These are phyloP conservation scores for Tremella fuciformis DNA, from an alignment of 768 basidiomycete genomes.

Conservation along the genomic window DNA sequence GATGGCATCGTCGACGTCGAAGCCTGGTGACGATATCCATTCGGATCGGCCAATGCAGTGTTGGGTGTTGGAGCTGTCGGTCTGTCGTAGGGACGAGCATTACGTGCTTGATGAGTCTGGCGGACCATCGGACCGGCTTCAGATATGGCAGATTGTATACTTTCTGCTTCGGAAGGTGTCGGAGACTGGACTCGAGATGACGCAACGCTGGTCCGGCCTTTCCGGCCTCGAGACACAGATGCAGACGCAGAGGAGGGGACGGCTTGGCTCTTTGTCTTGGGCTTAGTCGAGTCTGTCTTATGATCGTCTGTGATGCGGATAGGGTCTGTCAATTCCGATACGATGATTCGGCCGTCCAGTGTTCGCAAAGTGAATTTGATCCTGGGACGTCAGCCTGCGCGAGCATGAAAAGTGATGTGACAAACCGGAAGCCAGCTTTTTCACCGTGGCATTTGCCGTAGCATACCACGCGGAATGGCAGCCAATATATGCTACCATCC, in stretches of 20 bases:
- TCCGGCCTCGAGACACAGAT: slow-evolving; percentile 24
- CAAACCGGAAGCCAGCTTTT: slow-evolving; percentile 77
- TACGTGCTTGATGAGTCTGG: slow-evolving; percentile 33
- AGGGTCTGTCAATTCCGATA: slow-evolving; percentile 74
- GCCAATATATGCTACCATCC: slow-evolving; percentile 69
- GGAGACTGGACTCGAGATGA: slow-evolving; percentile 39
- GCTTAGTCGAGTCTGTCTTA: slow-evolving; percentile 62
- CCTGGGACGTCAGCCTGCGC: slow-evolving; percentile 51
- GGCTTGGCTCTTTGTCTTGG: slow-evolving; percentile 22
- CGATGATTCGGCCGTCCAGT: slow-evolving; percentile 72
- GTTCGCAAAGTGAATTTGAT: slow-evolving; percentile 84
- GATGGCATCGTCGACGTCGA: slow-evolving; percentile 25
- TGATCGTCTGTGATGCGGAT: slow-evolving; percentile 99
- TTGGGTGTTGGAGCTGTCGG: slow-evolving; percentile 35
- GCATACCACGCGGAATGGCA: slow-evolving; percentile 95
- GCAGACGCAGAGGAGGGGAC: slow-evolving; percentile 13
- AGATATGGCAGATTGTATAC: slow-evolving; percentile 36
- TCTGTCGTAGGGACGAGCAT: slow-evolving; percentile 42
- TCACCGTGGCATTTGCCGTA: slow-evolving; percentile 98
- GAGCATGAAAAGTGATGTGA: neutral
- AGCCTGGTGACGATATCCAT: slow-evolving; percentile 21
- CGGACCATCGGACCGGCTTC: slow-evolving; percentile 38
- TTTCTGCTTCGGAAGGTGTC: slow-evolving; percentile 39
- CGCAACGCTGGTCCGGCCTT: slow-evolving; percentile 22
- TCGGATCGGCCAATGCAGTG: slow-evolving; percentile 13